Evolutionary conservation across 177 flowering plant genomes (phyloP).

Genomic region (Vitis hybrid): DNA sequence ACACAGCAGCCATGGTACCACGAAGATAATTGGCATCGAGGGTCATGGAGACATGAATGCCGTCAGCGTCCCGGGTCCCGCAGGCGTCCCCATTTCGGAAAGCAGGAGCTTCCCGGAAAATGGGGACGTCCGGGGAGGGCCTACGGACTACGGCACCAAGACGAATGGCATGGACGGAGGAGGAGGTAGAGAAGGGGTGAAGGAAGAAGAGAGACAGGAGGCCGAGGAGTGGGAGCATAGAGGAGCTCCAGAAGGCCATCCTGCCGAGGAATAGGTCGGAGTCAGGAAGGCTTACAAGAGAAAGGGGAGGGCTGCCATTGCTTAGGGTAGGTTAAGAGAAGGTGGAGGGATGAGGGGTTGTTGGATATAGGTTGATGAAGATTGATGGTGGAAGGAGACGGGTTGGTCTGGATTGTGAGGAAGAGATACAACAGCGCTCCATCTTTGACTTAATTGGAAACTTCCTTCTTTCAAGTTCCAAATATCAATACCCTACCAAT

Average conservation of each 20-base stretch:
- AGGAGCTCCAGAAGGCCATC: slow-evolving; percentile 60
- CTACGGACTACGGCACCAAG: slow-evolving; percentile 23
- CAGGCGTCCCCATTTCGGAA: slow-evolving; percentile 57
- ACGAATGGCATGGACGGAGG: slow-evolving; percentile 32
- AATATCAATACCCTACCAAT: no score
- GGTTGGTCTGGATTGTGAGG: slow-evolving; percentile 33
- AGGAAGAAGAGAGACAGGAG: slow-evolving; percentile 36
- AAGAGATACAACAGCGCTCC: slow-evolving; percentile 21
- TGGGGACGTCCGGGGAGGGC: slow-evolving; percentile 27
- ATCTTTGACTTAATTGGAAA: no score
- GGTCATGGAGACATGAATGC: slow-evolving; percentile 65
- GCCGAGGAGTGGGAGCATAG: slow-evolving; percentile 31
- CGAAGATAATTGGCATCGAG: slow-evolving; percentile 60
- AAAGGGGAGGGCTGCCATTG: slow-evolving; percentile 20
- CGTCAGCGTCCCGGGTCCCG: slow-evolving; percentile 10
- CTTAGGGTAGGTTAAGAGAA: slow-evolving; percentile 11
- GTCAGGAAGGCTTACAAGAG: background rate
- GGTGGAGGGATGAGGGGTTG: slow-evolving; percentile 1
- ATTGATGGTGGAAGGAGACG: slow-evolving; percentile 9
- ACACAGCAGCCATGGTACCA: slow-evolving; percentile 66
- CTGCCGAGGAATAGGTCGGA: slow-evolving; percentile 21
- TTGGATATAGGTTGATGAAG: background rate
- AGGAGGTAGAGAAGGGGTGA: slow-evolving; percentile 20
- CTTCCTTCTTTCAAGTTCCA: no score
- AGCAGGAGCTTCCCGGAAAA: slow-evolving; percentile 69